Evolutionary conservation across 1,139 yeast genomes (phyloP), one percentile per base, ranked within the genome.

Genomic region (Hyphopichia khmerensis): DNA sequence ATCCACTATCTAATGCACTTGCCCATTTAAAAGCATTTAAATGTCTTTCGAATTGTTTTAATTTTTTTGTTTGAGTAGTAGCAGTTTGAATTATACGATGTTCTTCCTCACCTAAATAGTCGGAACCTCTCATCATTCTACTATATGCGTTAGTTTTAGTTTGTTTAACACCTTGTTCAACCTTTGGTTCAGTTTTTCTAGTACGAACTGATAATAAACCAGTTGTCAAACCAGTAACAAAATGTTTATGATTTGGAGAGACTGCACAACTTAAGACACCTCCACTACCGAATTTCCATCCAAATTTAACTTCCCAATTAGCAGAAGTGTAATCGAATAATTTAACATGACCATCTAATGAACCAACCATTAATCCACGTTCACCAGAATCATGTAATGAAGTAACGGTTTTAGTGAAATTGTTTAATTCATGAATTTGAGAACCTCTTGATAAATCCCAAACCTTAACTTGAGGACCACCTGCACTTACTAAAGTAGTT

Each of bases 271-370:
- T 76, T 52, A 93, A 72, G 0, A 93, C 96, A 35, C 96, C 95
- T 14, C 95, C 90, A 48, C 69, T 62, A 33, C 96, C 96, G 58
- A 87, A 91, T 64, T 91, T 93, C 98, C 98, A 93, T 35, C 98
- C 98, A 62, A 90, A 93, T 60, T 86, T 87, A 49, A 91, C 96
- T 47, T 86, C 87, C 91, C 95, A 93, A 48, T 79, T 71, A 38
- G 85, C 70, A 21, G 84, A 75, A 31, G 80, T 69, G 30, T 88
- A 80, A 64, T 91, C 98, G 62, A 93, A 88, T 38, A 91, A 90
- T 65, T 93, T 93, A 45, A 93, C 96, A 63, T 93, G 99, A 15
- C 99, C 99, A 64, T 93, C 99, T 46, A 93, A 73, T 0, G 97
- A 91, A 18, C 98, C 97, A 8, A 96, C 97, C 40, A 93, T 66